Percentiles rank a stretch among this genome's conserved stretches.
phyloP scores from a whole-genome alignment of 805 yeast genomes.

The Candida namnaoensis region DNA sequence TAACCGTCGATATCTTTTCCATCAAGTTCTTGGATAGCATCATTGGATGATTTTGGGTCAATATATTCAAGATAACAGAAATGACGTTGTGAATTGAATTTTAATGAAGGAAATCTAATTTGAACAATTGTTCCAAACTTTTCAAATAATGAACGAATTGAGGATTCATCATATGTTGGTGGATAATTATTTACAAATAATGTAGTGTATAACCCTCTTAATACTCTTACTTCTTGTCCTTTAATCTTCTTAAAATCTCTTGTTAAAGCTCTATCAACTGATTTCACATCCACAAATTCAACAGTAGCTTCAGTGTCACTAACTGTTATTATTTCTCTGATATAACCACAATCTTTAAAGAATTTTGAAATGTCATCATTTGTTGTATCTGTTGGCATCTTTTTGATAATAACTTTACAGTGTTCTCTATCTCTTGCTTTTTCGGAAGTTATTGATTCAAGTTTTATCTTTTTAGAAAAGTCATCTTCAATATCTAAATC shows the following conservation, averaged over 20 bases:
- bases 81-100: conserved; percentile 44
- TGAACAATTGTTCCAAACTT: conserved; percentile 33
- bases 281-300: conserved; percentile 43
- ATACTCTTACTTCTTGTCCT: conserved; percentile 35
- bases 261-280: conserved; percentile 51
- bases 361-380: conserved; percentile 30
- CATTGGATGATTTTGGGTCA: conserved; percentile 30
- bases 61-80: conserved; percentile 66
- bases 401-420: conserved; percentile 43
- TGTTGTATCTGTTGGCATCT: conserved; percentile 31
- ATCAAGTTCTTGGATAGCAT: conserved; percentile 33
- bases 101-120: conserved; percentile 58
- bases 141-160: conserved; percentile 32
- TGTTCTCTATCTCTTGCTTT: conserved; percentile 47
- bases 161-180: conserved; percentile 32
- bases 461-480: conserved; percentile 3
- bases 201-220: conserved; percentile 37
- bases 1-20: conserved; percentile 28
- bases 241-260: conserved; percentile 42
- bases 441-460: conserved; percentile 1
- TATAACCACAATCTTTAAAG: conserved; percentile 56
- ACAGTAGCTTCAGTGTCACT: conserved; percentile 34
- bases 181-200: conserved; percentile 75
- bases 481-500: conserved; percentile 3
- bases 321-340: conserved; percentile 25